Evolutionary conservation across 345 rosid genomes (phyloP).

Genomic region (Dovyalis caffra): DNA sequence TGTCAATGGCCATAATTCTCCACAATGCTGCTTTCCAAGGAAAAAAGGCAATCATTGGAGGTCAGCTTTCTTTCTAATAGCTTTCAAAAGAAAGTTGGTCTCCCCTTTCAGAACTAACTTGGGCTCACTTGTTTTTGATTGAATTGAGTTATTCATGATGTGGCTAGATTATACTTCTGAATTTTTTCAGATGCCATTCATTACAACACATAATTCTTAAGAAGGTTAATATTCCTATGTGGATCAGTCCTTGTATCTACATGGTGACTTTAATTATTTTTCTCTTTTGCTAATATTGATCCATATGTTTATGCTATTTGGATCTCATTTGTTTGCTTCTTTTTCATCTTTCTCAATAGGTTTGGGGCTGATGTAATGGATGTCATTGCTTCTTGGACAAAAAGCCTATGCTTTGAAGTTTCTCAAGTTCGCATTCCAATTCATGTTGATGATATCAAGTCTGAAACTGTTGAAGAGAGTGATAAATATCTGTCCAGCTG

Average conservation of each 20-base stretch:
- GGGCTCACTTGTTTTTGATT: neutral
- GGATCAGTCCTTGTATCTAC: neutral
- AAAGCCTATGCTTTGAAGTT: conserved; percentile 62
- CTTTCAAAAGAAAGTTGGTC: no score
- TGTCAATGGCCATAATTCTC: no score
- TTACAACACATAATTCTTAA: neutral
- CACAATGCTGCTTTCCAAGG: no score
- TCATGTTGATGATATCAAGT: conserved; percentile 37
- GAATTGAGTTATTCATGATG: neutral
- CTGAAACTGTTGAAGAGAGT: conserved; percentile 49
- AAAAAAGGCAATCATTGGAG: no score
- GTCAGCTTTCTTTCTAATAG: no score
- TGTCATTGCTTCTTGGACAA: conserved; percentile 83
- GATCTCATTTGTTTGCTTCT: neutral
- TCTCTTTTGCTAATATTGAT: no score
- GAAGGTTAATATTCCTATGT: no score
- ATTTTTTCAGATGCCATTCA: neutral
- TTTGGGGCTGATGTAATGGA: conserved; percentile 98
- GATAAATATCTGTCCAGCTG: conserved; percentile 65
- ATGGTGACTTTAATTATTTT: neutral
- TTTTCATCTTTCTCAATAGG: conserved; percentile 41
- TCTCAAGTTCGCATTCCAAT: conserved; percentile 48
- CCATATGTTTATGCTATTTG: neutral
- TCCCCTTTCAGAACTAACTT: neutral
- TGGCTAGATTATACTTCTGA: neutral